These are phyloP conservation scores for Schizosaccharomyces pombe DNA, from an alignment of 805 yeast genomes.

Conservation along the genomic window DNA sequence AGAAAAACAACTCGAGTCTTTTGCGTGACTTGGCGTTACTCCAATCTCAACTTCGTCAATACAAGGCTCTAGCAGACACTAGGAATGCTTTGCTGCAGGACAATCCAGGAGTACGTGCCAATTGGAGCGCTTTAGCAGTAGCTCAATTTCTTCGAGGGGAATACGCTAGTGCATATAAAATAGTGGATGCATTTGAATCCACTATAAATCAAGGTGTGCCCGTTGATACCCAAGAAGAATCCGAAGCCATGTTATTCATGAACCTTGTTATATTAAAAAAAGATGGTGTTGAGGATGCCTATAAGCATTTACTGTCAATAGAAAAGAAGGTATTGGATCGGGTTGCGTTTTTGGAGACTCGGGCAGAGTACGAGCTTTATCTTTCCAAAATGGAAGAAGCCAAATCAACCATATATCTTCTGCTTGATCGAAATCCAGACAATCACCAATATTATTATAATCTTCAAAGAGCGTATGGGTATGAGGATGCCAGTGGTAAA, in stretches of 20 bases:
- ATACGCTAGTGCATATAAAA: conserved; percentile 41
- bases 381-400: conserved; percentile 41
- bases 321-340: conserved; percentile 33
- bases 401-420: conserved; percentile 36
- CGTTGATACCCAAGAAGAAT: background rate
- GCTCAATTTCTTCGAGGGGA: conserved; percentile 62
- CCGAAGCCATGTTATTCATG: background rate
- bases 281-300: background rate
- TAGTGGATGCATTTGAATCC: conserved; percentile 53
- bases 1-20: conserved; percentile 55
- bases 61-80: conserved; percentile 30
- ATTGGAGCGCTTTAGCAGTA: conserved; percentile 72
- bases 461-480: conserved; percentile 42
- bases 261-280: background rate
- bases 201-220: conserved; percentile 22
- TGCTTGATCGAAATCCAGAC: conserved; percentile 73
- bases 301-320: conserved; percentile 21
- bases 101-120: conserved; percentile 62
- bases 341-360: conserved; percentile 23
- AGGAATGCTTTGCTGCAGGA: conserved; percentile 47
- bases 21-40: conserved; percentile 59
- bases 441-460: conserved; percentile 37
- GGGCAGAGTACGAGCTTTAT: conserved; percentile 38
- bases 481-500: conserved; percentile 18
- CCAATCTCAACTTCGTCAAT: conserved; percentile 63